Conservation (phyloP, 768 basidiomycete genomes). For the Mrakia gelida region DNA sequence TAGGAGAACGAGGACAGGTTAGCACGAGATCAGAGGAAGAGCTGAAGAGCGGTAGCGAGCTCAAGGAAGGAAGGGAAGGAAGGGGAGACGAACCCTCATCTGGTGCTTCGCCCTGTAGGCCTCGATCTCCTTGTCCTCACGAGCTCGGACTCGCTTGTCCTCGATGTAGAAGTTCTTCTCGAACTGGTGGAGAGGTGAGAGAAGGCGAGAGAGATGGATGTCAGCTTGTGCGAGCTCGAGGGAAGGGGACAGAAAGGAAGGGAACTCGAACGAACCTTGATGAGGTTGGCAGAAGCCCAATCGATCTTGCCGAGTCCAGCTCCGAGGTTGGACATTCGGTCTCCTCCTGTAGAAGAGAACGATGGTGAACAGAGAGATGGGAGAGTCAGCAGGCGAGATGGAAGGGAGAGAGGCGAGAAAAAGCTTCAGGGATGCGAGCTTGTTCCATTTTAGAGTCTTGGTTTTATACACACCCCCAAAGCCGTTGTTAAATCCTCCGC, state of each 20-base stretch:
- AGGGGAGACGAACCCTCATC: constrained; percentile 62
- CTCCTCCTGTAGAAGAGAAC: constrained; percentile 27
- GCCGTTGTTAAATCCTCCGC: neutral
- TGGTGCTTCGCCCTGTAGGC: constrained; percentile 79
- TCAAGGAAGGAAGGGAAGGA: neutral
- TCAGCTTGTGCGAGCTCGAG: constrained; percentile 1
- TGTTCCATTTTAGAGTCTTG: constrained; percentile 10
- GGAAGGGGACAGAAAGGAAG: neutral
- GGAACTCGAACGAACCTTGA: constrained; percentile 45
- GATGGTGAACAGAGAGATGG: neutral
- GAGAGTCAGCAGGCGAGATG: neutral
- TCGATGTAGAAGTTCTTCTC: constrained; percentile 89
- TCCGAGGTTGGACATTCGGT: constrained; percentile 70
- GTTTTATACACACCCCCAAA: constrained; percentile 15
- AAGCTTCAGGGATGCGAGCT: constrained; percentile 10
- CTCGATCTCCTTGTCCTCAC: constrained; percentile 78
- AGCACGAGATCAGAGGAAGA: neutral
- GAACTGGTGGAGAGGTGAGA: constrained; percentile 48
- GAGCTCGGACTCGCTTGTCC: constrained; percentile 72
- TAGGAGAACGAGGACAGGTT: neutral
- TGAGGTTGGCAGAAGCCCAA: constrained; percentile 69
- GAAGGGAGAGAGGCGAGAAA: neutral
- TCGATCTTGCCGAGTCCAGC: constrained; percentile 76
- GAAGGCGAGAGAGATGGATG: too few species aligned
- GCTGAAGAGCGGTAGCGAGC: neutral